A percentile compares a stretch with the other conserved stretches of the same genome.
phyloP scores from a whole-genome alignment of 2,329 filamentous ascomycete species.

The Colletotrichum australisinense region DNA sequence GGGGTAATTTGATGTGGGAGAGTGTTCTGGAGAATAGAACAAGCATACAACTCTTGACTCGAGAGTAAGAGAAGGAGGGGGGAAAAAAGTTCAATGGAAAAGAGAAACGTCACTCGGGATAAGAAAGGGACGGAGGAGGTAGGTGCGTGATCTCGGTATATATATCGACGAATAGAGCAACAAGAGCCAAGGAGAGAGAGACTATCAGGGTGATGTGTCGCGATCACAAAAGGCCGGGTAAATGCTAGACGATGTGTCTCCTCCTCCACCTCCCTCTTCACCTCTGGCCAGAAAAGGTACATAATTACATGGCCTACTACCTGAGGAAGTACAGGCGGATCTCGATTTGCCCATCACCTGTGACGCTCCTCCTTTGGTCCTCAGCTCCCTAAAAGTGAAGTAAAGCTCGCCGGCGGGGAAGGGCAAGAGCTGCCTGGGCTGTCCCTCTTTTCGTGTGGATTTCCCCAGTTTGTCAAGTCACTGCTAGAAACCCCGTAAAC shows the following conservation, averaged over 20 bases:
- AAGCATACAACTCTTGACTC: background rate
- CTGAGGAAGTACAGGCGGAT: background rate
- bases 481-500: background rate
- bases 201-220: constrained; percentile 11
- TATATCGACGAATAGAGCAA: constrained; percentile 15
- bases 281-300: background rate
- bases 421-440: background rate
- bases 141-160: constrained; percentile 19
- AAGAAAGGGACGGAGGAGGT: background rate
- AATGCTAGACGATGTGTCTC: constrained; percentile 9
- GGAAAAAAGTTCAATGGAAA: background rate
- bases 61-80: background rate
- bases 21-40: background rate
- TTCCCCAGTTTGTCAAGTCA: constrained; percentile 10
- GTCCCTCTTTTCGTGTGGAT: constrained; percentile 16
- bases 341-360: background rate
- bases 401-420: background rate
- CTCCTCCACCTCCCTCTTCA: background rate
- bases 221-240: constrained; percentile 12
- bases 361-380: background rate
- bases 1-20: constrained; percentile 19
- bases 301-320: no score
- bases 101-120: constrained; percentile 2
- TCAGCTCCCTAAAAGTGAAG: background rate
- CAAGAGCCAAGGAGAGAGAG: background rate